Conservation (phyloP, 2,329 filamentous ascomycete genomes). For the Chaetothyriales sp. region DNA sequence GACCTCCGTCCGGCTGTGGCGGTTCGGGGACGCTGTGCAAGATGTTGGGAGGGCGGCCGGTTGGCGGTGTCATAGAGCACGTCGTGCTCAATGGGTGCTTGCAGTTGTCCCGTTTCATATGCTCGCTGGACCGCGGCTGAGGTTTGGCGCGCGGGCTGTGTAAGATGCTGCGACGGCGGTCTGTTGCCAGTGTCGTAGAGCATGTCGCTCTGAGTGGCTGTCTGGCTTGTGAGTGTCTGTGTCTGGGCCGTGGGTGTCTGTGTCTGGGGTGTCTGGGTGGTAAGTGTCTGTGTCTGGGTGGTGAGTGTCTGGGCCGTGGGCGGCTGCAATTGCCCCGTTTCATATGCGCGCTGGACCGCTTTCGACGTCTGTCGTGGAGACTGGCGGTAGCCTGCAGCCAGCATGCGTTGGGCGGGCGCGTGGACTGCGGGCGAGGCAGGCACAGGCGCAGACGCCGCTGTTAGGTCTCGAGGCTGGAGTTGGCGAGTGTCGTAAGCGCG, state of each 20-base stretch:
- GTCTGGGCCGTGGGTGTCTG: neutral
- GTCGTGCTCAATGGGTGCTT: conserved; percentile 4
- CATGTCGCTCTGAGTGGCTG: conserved; percentile 7
- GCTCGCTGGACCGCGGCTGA: conserved; percentile 1
- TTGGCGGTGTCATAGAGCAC: conserved; percentile 11
- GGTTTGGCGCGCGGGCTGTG: conserved; percentile 2
- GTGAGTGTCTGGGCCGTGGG: neutral
- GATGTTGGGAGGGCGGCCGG: conserved; percentile 9
- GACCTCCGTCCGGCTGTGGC: conserved; percentile 5
- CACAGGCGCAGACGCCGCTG: neutral
- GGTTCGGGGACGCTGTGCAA: conserved; percentile 3
- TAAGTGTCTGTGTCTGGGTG: too few relatives aligned
- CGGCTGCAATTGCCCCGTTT: neutral
- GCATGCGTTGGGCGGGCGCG: neutral
- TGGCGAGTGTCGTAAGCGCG: too few relatives aligned
- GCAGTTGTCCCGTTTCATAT: conserved; percentile 1
- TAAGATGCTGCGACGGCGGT: conserved; percentile 9
- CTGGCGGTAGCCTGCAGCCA: neutral
- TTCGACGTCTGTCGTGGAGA: neutral
- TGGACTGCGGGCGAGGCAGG: neutral
- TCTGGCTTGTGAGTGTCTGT: too few relatives aligned
- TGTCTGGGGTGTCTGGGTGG: too few relatives aligned
- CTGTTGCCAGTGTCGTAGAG: conserved; percentile 11
- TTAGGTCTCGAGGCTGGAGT: neutral
- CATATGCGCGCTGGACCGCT: neutral